Percentiles rank a stretch among this genome's conserved stretches.
These are phyloP conservation scores for Centella asiatica DNA, from an alignment of 129 eudicot genomes.

Conservation along the genomic window DNA sequence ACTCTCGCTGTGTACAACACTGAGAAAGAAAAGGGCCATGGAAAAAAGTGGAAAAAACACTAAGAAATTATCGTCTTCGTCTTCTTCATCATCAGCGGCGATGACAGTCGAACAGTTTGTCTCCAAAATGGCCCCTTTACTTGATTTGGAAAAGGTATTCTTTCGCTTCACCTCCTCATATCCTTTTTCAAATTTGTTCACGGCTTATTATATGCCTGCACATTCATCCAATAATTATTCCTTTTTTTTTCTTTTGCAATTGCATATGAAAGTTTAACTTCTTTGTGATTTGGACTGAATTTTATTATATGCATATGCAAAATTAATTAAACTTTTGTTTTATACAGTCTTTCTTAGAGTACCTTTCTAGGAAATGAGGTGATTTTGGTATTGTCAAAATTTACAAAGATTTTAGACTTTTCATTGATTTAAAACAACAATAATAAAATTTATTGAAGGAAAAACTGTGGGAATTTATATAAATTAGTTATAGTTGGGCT, in stretches of 20 bases:
- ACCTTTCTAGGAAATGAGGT: neutral
- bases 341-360: too few species aligned
- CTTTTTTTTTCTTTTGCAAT: neutral
- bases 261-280: neutral
- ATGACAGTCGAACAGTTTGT: constrained; percentile 76
- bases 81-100: constrained; percentile 15
- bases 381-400: neutral
- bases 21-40: constrained; percentile 14
- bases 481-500: too few species aligned
- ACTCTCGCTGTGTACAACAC: too few species aligned
- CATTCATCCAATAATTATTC: neutral
- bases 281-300: neutral
- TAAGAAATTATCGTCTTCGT: constrained; percentile 25
- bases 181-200: neutral
- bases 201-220: neutral
- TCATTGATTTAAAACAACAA: too few species aligned
- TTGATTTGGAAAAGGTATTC: constrained; percentile 82
- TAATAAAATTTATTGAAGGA: neutral
- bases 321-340: neutral
- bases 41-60: constrained; percentile 30
- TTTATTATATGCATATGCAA: constrained; percentile 5
- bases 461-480: neutral
- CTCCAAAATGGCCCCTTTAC: constrained; percentile 68
- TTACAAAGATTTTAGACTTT: neutral
- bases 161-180: neutral